Evolutionary conservation across 2,329 filamentous ascomycete species (phyloP).

Genomic region (Ambrosiella xylebori): DNA sequence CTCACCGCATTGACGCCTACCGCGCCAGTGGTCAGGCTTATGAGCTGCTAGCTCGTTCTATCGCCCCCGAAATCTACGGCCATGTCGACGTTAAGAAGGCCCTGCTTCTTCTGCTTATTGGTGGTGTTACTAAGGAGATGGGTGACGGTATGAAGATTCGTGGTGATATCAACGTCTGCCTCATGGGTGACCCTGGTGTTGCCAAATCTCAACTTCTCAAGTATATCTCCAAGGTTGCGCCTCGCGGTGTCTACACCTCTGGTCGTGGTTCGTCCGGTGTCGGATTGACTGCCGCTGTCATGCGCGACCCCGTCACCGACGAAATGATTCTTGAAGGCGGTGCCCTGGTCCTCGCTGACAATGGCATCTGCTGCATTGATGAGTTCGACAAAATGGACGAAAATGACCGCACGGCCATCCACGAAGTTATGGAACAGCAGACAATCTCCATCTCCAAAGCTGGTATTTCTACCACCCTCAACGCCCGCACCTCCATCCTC

Average conservation of each 20-base stretch:
- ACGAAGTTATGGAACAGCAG: conserved; percentile 81
- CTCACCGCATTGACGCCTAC: conserved; percentile 72
- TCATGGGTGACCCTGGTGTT: conserved; percentile 99
- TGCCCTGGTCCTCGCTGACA: conserved; percentile 63
- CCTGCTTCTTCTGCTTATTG: conserved; percentile 82
- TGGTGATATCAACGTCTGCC: conserved; percentile 94
- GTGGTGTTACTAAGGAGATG: conserved; percentile 91
- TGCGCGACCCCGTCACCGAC: conserved; percentile 68
- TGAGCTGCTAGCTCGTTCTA: conserved; percentile 86
- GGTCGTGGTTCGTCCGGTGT: conserved; percentile 68
- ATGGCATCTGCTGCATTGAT: conserved; percentile 73
- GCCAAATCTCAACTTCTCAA: conserved; percentile 97
- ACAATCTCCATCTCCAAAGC: conserved; percentile 72
- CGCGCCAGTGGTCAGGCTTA: conserved; percentile 81
- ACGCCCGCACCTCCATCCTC: conserved; percentile 87
- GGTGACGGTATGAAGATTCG: conserved; percentile 97
- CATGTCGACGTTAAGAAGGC: conserved; percentile 98
- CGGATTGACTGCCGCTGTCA: conserved; percentile 66
- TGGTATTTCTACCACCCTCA: conserved; percentile 59
- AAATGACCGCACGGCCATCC: conserved; percentile 63
- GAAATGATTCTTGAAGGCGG: conserved; percentile 74
- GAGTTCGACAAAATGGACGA: conserved; percentile 87
- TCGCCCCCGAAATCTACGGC: conserved; percentile 92
- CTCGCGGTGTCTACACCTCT: conserved; percentile 73
- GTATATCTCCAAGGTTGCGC: conserved; percentile 96